Evolutionary conservation across 768 basidiomycete species (phyloP), one percentile per base, ranked within the genome.

Genomic region (Saitozyma sp.): DNA sequence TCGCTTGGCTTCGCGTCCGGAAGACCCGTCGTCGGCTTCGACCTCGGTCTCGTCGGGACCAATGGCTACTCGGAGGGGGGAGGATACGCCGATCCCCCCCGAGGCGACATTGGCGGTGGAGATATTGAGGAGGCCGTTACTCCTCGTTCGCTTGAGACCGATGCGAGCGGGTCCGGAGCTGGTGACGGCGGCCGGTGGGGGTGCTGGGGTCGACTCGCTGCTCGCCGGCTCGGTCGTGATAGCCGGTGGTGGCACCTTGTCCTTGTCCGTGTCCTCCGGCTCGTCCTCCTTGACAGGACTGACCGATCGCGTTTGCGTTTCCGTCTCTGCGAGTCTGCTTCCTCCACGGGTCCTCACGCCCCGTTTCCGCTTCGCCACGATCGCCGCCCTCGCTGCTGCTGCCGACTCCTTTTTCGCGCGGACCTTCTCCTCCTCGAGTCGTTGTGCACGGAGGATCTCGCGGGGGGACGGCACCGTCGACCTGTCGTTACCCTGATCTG

Each of bases 21-120:
- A n/a, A 17, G 45, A 46, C 45, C 20, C 54, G 41, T 38, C 58
- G 9, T 51, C 52, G 8, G 41, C 46, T 29, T 62, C 65, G 3
- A 61, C 63, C 6, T 57, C 59, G 6, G 10, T 50, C 39, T 61
- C 66, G 9, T 53, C 49, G 8, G 62, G 54, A n/a, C 62, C 66
- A 40, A 68, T 68, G 17, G 66, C 69, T 3, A 54, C 64, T 49
- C 65, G 65, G 9, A 71, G 58, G 3, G 69, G 69, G 38, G 66
- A 68, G 1, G 66, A 66, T 14, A 65, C 48, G 9, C 58, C 58
- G 2, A 68, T 45, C 17, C 48, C 46, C 1, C 58, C 59, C 7
- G 61, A 39, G 0, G 59, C 65, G 9, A 63, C 52, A 3, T 58
- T 13, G 8, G 38, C 29, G 1, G 69, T 67, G 5, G 61, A 63